Conservation (phyloP, 805 yeast species). For the Kregervanrija pseudodelftensis region DNA sequence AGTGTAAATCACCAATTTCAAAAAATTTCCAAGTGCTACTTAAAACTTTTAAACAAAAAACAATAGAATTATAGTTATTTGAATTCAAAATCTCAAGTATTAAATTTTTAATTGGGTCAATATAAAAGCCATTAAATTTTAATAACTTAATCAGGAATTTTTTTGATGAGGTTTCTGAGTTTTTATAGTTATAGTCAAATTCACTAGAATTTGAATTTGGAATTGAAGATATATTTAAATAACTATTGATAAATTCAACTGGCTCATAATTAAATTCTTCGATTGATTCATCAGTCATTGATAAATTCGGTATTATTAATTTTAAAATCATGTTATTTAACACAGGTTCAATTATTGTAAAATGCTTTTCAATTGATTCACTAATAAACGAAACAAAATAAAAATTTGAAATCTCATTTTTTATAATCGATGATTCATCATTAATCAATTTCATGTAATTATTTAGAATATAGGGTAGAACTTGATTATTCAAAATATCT, state of each 20-base stretch:
- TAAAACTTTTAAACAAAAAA: too few relatives aligned
- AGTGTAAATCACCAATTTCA: too few relatives aligned
- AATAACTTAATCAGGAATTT: too few relatives aligned
- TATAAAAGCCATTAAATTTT: too few relatives aligned
- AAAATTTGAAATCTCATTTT: conserved; percentile 49
- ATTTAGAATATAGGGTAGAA: conserved; percentile 63
- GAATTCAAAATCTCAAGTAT: too few relatives aligned
- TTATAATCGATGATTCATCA: conserved; percentile 66
- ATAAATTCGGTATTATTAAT: conserved; percentile 67
- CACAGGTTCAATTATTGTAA: conserved; percentile 56
- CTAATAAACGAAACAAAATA: conserved; percentile 56
- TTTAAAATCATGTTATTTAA: conserved; percentile 58
- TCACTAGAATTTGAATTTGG: conserved; percentile 1
- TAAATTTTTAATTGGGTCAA: too few relatives aligned
- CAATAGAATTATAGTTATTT: too few relatives aligned
- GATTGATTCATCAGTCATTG: conserved; percentile 59
- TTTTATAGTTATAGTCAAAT: too few relatives aligned
- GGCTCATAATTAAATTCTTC: conserved; percentile 84
- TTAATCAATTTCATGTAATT: conserved; percentile 57
- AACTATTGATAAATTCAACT: conserved; percentile 73
- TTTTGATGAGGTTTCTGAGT: too few relatives aligned
- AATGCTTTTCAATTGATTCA: conserved; percentile 45
- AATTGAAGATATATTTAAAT: conserved; percentile 17
- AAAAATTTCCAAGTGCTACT: too few relatives aligned
- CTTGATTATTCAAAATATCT: conserved; percentile 39